Percentiles rank a stretch among this genome's conserved stretches.
These are phyloP conservation scores for Trichophyton rubrum DNA, from an alignment of 2,329 filamentous ascomycete species.

Conservation along the genomic window DNA sequence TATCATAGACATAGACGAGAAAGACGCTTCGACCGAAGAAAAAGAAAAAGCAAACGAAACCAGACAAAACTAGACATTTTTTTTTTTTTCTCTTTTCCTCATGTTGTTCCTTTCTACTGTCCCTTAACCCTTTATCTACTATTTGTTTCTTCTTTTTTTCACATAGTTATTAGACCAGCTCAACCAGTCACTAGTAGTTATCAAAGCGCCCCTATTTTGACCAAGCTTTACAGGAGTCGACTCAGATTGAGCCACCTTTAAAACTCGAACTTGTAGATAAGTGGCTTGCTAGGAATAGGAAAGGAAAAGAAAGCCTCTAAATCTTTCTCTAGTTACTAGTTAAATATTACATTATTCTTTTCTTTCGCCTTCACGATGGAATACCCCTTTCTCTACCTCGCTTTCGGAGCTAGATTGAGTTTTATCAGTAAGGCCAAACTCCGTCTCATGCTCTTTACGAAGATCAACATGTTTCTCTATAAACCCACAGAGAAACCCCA, in stretches of 20 bases:
- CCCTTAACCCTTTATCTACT: not conserved
- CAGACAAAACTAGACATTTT: not conserved
- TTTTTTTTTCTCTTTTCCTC: too few species aligned
- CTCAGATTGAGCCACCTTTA: too few species aligned
- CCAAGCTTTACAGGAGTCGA: too few species aligned
- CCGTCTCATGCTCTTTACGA: conserved; percentile 7
- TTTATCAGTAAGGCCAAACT: conserved; percentile 6
- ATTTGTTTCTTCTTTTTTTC: not conserved
- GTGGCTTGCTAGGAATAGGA: too few species aligned
- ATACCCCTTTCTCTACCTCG: not conserved
- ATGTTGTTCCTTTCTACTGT: not conserved
- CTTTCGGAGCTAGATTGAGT: not conserved
- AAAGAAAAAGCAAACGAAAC: not conserved
- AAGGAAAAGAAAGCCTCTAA: too few species aligned
- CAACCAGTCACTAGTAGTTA: too few species aligned
- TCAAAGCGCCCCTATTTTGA: too few species aligned
- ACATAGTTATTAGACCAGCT: too few species aligned
- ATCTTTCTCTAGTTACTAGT: too few species aligned
- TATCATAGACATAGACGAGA: conserved; percentile 16
- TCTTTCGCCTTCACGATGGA: too few species aligned
- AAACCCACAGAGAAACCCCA: conserved; percentile 6
- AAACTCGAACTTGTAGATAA: too few species aligned
- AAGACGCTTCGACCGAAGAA: not conserved
- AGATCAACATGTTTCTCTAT: conserved; percentile 7
- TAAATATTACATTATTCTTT: too few species aligned